phyloP scores from a whole-genome alignment of 768 basidiomycete genomes.

The Sistotremastrum niveocremeum region DNA sequence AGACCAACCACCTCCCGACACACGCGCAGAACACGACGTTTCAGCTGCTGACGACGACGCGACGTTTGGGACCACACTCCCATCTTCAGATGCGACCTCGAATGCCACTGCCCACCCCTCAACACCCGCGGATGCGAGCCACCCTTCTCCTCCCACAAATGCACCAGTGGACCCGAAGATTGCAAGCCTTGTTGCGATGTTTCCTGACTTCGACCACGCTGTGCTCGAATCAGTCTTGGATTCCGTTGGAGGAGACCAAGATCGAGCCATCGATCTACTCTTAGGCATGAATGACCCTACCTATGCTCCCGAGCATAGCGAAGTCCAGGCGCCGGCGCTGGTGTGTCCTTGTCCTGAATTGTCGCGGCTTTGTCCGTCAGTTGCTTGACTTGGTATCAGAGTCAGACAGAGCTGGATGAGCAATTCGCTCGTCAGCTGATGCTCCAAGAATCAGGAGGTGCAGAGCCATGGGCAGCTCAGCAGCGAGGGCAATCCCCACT shows the following conservation, averaged over 20 bases:
- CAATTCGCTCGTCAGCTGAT: slow-evolving; percentile 61
- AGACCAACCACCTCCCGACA: no score
- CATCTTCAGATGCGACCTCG: no score
- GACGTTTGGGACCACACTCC: no score
- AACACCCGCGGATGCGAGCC: no score
- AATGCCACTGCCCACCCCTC: no score
- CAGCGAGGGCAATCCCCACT: slow-evolving; percentile 1
- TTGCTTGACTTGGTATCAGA: slow-evolving; percentile 13
- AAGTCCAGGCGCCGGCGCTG: slow-evolving; percentile 13
- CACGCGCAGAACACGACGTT: no score
- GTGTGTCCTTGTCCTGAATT: slow-evolving; percentile 8
- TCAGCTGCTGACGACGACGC: no score
- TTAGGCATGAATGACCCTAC: slow-evolving; percentile 81
- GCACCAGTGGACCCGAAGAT: slow-evolving; percentile 30
- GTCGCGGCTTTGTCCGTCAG: neutral
- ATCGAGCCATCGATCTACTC: slow-evolving; percentile 60
- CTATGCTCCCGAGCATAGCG: slow-evolving; percentile 31
- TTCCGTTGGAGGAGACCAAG: slow-evolving; percentile 56
- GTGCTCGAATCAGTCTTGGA: slow-evolving; percentile 65
- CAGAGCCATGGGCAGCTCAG: slow-evolving; percentile 4
- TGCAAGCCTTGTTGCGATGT: slow-evolving; percentile 47
- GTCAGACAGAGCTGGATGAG: slow-evolving; percentile 67
- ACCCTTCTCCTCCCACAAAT: no score
- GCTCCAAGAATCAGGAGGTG: slow-evolving; percentile 35
- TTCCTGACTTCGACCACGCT: slow-evolving; percentile 68